These are phyloP conservation scores for Fragilaria crotonensis DNA, from an alignment of 108 stramenopile genomes.

Conservation along the genomic window DNA sequence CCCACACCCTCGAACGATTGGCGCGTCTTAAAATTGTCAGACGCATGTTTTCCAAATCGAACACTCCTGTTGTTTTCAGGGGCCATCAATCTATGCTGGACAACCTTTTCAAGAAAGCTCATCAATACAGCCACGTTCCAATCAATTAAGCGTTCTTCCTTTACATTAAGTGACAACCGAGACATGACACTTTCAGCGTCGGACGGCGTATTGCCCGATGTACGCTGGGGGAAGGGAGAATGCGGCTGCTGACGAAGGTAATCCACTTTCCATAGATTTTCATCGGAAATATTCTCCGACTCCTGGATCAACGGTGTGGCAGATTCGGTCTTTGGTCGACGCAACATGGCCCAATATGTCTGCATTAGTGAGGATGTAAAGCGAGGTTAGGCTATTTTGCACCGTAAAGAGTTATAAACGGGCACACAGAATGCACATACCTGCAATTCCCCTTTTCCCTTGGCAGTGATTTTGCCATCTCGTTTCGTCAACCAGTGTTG, in stretches of 20 bases:
- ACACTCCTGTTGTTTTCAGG: no score
- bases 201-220: not conserved
- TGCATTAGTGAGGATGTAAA: slow-evolving; percentile 2
- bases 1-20: no score
- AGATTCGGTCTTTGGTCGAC: not conserved
- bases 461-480: not conserved
- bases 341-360: not conserved
- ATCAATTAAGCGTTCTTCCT: not conserved
- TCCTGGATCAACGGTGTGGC: not conserved
- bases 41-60: not conserved
- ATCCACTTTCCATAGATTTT: no score
- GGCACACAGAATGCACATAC: not conserved
- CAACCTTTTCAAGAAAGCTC: not conserved
- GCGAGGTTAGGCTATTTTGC: no score
- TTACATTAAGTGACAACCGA: not conserved
- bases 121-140: not conserved
- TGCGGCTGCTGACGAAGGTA: no score
- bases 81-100: not conserved
- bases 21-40: no score
- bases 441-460: slow-evolving; percentile 12
- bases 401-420: not conserved
- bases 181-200: not conserved
- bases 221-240: not conserved
- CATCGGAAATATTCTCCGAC: no score
- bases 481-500: not conserved